Evolutionary conservation across 129 eudicot genomes (phyloP), one percentile per base, ranked within the genome.

Genomic region (Flaveria ramosissima): DNA sequence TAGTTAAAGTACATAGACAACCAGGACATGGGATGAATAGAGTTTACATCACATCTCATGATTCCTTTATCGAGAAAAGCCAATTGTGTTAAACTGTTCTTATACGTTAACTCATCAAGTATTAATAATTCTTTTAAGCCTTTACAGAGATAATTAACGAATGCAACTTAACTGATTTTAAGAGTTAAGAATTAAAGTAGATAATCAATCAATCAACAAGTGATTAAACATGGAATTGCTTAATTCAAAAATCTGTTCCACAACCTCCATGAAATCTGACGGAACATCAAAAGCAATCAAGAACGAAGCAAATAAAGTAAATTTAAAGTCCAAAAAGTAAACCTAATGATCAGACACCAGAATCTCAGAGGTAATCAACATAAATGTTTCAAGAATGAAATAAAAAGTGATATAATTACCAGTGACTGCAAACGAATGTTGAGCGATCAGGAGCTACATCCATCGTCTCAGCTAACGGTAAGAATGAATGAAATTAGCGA

Each of bases 381-480:
- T 5, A 36, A 7, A 5, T 23, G 30, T 3, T 1, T 23, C 3
- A 0, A 26, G 42, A 62, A 24, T 11, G 36, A 12, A 24, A 11
- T 26, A 14, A 26, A 14, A 24, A 27, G 19, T 12, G 17, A 62
- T 15, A 62, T 26, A 1, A 15, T 62, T 60, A 62, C 68, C 68
- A 62, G 68, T 62, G 68, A 62, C 43, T 62, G 45, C 68, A 62
- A 27, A 62, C 11, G 42, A 26, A 62, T 27, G 68, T 62, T 9
- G 68, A 62, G 43, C 68, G 68, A 62, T 62, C 68, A 62, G 68
- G 68, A 27, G 68, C 68, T 62, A 62, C 68, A 4, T 62, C 68
- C 68, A 62, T 26, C 4, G 43, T 62, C 43, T 14, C 3, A 4
- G 17, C 5, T 23, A 21, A 6, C 1, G 23, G 24, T 56, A n/a